Percentiles rank a stretch among this genome's conserved stretches.
These are phyloP conservation scores for Protomyces pachydermus DNA, from an alignment of 1,139 yeast genomes.

Conservation along the genomic window DNA sequence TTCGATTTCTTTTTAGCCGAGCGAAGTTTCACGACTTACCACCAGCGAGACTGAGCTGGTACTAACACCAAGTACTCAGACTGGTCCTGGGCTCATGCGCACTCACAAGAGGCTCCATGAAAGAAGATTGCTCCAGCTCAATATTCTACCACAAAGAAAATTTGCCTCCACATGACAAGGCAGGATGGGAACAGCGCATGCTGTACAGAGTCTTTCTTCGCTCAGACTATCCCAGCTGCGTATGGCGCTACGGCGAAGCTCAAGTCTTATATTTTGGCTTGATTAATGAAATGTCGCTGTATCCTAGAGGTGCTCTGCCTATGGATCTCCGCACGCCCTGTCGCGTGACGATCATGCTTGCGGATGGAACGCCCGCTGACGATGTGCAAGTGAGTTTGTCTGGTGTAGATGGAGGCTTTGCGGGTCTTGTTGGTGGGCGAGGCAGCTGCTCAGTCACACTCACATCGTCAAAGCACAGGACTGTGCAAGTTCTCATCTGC, in stretches of 20 bases:
- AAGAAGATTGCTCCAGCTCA: no score
- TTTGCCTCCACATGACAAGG: constrained; percentile 3
- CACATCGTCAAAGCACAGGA: background rate
- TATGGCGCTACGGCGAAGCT: constrained; percentile 3
- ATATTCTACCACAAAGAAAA: constrained; percentile 4
- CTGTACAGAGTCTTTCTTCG: constrained; percentile 17
- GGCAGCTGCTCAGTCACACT: background rate
- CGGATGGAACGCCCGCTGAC: background rate
- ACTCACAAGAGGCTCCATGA: no score
- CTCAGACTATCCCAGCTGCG: constrained; percentile 9
- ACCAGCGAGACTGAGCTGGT: background rate
- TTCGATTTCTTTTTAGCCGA: background rate
- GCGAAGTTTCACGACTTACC: background rate
- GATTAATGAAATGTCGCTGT: constrained; percentile 32
- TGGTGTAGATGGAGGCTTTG: background rate
- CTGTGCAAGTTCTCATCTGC: background rate
- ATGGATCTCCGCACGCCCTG: background rate
- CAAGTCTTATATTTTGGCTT: constrained; percentile 27
- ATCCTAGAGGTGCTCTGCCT: constrained; percentile 27
- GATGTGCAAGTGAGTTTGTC: background rate
- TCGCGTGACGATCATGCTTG: background rate
- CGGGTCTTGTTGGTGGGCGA: constrained; percentile 8
- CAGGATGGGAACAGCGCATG: constrained; percentile 21
- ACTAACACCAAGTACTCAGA: no score
- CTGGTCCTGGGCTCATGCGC: no score